phyloP scores from a whole-genome alignment of 2,329 filamentous ascomycete species.

The Alternaria solani region DNA sequence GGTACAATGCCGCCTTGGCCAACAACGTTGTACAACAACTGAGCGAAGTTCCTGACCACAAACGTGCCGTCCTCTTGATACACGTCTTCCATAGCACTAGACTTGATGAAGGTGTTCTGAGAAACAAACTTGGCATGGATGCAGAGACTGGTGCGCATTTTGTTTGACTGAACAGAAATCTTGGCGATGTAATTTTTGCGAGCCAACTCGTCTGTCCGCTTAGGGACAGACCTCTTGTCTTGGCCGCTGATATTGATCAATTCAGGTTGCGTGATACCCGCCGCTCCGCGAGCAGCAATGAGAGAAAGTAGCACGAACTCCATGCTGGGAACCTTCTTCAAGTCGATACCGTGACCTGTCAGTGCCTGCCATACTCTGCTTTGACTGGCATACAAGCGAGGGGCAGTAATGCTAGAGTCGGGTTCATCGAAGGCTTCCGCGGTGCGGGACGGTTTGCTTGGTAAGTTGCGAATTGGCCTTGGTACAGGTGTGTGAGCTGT shows the following conservation, averaged over 20 bases:
- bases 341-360: slow-evolving; percentile 66
- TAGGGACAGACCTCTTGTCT: slow-evolving; percentile 70
- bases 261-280: slow-evolving; percentile 66
- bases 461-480: slow-evolving; percentile 24
- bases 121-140: slow-evolving; percentile 60
- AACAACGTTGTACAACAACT: slow-evolving; percentile 59
- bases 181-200: slow-evolving; percentile 70
- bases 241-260: slow-evolving; percentile 64
- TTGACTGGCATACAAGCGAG: slow-evolving; percentile 57
- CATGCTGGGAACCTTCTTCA: slow-evolving; percentile 60
- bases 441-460: slow-evolving; percentile 7
- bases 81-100: slow-evolving; percentile 43
- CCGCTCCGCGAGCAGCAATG: slow-evolving; percentile 63
- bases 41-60: slow-evolving; percentile 60
- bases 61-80: slow-evolving; percentile 50
- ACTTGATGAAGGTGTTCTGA: slow-evolving; percentile 37
- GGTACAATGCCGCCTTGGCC: slow-evolving; percentile 61
- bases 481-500: neutral
- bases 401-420: slow-evolving; percentile 26
- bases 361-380: slow-evolving; percentile 67
- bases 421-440: slow-evolving; percentile 40
- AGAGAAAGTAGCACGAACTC: slow-evolving; percentile 67
- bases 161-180: slow-evolving; percentile 48
- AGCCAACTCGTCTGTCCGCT: slow-evolving; percentile 65
- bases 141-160: slow-evolving; percentile 64